Conservation (phyloP, 176 grass and related monocot genomes). For the Triticum urartu region DNA sequence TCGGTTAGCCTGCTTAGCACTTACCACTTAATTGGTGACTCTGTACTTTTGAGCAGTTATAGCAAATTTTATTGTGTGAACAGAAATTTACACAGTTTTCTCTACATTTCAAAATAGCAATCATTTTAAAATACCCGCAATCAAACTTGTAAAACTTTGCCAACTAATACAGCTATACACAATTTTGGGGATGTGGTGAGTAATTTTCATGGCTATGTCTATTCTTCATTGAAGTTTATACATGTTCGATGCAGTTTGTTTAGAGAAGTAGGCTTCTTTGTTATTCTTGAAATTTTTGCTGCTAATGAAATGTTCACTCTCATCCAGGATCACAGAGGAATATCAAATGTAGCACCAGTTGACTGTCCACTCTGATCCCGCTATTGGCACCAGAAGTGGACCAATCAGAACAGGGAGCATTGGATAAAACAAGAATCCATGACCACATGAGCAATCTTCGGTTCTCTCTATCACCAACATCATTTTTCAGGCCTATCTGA, state of each 20-base stretch:
- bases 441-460: conserved; percentile 83
- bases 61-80: neutral
- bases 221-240: neutral
- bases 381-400: conserved; percentile 50
- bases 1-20: neutral
- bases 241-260: neutral
- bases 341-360: conserved; percentile 95
- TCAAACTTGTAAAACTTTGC: neutral
- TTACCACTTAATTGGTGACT: neutral
- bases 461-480: conserved; percentile 94
- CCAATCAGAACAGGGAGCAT: conserved; percentile 41
- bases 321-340: conserved; percentile 88
- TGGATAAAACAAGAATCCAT: conserved; percentile 75
- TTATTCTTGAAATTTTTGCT: conserved; percentile 22
- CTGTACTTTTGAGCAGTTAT: neutral
- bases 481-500: conserved; percentile 85
- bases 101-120: neutral
- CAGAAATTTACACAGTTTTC: neutral
- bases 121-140: neutral
- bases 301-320: conserved; percentile 25
- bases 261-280: neutral
- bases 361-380: conserved; percentile 73
- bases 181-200: neutral
- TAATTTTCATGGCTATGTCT: neutral
- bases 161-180: neutral